Evolutionary conservation across 768 basidiomycete species (phyloP).

Genomic region (Tephrocybe sp.): DNA sequence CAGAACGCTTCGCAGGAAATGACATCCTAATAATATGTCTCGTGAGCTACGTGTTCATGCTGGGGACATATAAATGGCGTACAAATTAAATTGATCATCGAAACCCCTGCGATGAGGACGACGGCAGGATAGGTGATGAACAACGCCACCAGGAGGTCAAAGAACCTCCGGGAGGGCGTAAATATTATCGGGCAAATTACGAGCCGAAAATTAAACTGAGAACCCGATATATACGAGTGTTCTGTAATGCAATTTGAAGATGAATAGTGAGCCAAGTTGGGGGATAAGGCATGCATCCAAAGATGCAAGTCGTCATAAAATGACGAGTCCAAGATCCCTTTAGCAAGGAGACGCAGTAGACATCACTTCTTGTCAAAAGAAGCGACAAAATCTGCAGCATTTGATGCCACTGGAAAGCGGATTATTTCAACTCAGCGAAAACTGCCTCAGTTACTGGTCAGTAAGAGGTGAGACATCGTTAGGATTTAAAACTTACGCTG

Average conservation of each 20-base stretch:
- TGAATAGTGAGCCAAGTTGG: not conserved
- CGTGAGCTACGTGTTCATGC: not conserved
- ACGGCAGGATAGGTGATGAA: not conserved
- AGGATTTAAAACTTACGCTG: conserved; percentile 4
- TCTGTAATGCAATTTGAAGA: not conserved
- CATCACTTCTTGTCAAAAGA: not conserved
- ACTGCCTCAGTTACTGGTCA: not conserved
- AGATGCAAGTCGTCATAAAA: not conserved
- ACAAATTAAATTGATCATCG: not conserved
- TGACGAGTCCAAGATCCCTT: not conserved
- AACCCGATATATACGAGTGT: not conserved
- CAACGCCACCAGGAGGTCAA: too few relatives aligned
- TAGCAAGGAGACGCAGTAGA: not conserved
- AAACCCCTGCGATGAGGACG: not conserved
- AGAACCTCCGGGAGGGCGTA: too few relatives aligned
- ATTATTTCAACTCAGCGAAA: not conserved
- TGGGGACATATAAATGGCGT: not conserved
- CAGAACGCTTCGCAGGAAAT: not conserved
- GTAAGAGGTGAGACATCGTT: not conserved
- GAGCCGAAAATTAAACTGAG: not conserved
- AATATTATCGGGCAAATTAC: not conserved
- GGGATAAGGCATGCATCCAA: not conserved
- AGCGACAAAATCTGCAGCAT: not conserved
- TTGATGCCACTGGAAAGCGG: not conserved
- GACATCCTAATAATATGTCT: not conserved